Evolutionary conservation across 2,329 filamentous ascomycete species (phyloP), one percentile per base, ranked within the genome.

Genomic region (Exophiala alcalophila): DNA sequence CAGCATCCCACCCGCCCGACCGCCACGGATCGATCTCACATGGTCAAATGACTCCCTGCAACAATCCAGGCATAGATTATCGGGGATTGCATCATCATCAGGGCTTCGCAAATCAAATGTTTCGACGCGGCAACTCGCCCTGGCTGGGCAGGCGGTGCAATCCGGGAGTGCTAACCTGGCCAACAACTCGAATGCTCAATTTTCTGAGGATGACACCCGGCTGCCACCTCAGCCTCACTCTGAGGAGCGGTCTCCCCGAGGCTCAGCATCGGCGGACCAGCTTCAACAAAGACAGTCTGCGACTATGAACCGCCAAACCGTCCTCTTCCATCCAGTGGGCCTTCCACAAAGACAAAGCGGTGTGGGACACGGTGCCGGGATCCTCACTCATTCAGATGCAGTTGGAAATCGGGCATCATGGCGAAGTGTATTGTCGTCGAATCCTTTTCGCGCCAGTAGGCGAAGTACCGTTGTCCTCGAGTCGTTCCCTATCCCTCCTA

Each of bases 341-440:
- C 53, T 68, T 21, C 65, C 66, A 0, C 53, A 63, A n/a, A 56
- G 66, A 41, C 54, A 64, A 12, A 68, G 65, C 38, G 66, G 66
- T 12, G 65, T 65, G 12, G 65, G 65, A 2, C 65, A 68, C 51
- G 66, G 66, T 4, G 61, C 63, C 2, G 65, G 66, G 27, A 63
- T 64, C 3, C 59, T 66, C 11, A 60, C 62, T n/a, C 59, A 62
- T 21, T 56, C 61, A 4, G 60, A 62, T 7, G 57, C 61, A 41
- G 61, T 61, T n/a, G 39, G 61, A 3, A 60, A 62, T 5, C 57
- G 61, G 11, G 49, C 57, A 29, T 67, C 65, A 23, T 67, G 65
- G 65, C 62, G 66, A 41, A 65, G 61, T 37, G 61, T 60, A 1
- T 59, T 59, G 21, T 47, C 48, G 6, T 64, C 63, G 3, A 48